Conservation (phyloP, 2,329 filamentous ascomycete genomes). For the Pseudopithomyces chartarum region DNA sequence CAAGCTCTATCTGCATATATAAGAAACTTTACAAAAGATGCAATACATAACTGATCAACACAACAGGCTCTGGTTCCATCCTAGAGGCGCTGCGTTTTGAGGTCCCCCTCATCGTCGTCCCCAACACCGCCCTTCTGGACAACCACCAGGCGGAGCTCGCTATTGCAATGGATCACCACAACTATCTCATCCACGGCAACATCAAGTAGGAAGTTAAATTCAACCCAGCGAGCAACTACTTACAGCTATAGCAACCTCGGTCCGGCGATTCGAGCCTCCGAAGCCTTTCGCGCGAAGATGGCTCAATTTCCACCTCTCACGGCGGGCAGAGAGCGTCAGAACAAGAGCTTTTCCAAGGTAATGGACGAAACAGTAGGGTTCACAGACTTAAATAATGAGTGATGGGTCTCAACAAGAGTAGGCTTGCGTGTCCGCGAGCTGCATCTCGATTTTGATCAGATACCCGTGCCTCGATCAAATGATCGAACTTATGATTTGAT, state of each 20-base stretch:
- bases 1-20: too few relatives aligned
- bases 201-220: slow-evolving; percentile 60
- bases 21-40: not conserved
- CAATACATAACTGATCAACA: slow-evolving; percentile 7
- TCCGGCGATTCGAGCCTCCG: slow-evolving; percentile 54
- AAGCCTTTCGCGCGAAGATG: slow-evolving; percentile 44
- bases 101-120: slow-evolving; percentile 83
- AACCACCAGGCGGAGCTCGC: slow-evolving; percentile 93
- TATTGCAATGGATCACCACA: slow-evolving; percentile 71
- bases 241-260: slow-evolving; percentile 49
- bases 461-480: too few relatives aligned
- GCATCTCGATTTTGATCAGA: too few relatives aligned
- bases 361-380: slow-evolving; percentile 45
- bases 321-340: slow-evolving; percentile 41
- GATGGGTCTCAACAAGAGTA: not conserved
- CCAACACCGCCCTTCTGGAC: slow-evolving; percentile 79
- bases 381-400: slow-evolving; percentile 29
- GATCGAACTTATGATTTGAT: too few relatives aligned
- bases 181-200: slow-evolving; percentile 75
- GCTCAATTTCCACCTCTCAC: slow-evolving; percentile 41
- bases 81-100: slow-evolving; percentile 77
- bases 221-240: not conserved
- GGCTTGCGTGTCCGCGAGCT: not conserved
- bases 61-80: slow-evolving; percentile 84
- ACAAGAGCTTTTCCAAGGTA: slow-evolving; percentile 40